Evolutionary conservation across 768 basidiomycete species (phyloP).

Genomic region (Lepiota venenata): DNA sequence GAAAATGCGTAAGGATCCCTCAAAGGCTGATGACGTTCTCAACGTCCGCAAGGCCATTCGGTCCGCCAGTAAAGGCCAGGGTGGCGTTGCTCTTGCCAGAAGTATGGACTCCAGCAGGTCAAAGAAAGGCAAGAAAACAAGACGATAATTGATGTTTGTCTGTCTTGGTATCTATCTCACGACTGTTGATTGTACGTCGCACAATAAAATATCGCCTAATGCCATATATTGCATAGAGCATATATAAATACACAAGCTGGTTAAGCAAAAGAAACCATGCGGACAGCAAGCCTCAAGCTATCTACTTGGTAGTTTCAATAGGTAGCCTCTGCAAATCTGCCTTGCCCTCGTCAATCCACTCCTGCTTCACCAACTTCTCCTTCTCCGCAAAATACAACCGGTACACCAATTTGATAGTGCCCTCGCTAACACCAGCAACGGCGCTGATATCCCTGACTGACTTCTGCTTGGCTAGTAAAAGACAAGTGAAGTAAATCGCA

Average conservation of each 20-base stretch:
- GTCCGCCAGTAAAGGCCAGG: slow-evolving; percentile 66
- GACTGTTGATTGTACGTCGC: background rate
- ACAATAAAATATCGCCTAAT: too few relatives aligned
- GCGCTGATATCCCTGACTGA: slow-evolving; percentile 81
- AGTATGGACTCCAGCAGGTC: background rate
- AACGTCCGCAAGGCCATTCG: slow-evolving; percentile 90
- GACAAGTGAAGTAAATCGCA: slow-evolving; percentile 90
- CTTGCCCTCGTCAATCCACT: slow-evolving; percentile 82
- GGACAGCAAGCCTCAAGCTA: background rate
- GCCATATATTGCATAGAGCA: background rate
- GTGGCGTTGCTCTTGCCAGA: slow-evolving; percentile 51
- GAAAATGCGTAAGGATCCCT: slow-evolving; percentile 49
- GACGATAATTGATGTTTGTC: background rate
- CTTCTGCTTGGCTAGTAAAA: slow-evolving; percentile 72
- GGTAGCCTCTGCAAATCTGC: slow-evolving; percentile 50
- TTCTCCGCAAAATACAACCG: slow-evolving; percentile 69
- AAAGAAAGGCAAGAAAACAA: background rate
- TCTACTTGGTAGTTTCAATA: slow-evolving; percentile 35
- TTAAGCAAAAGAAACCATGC: background rate
- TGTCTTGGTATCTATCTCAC: background rate
- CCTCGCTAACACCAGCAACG: slow-evolving; percentile 93
- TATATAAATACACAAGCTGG: background rate
- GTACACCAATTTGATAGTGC: slow-evolving; percentile 91
- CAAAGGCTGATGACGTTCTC: slow-evolving; percentile 49
- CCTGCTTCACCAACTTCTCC: slow-evolving; percentile 78